A percentile compares a stretch with the other conserved stretches of the same genome.
phyloP scores from a whole-genome alignment of 164 flowering plant genomes.

The Protea cynaroides region DNA sequence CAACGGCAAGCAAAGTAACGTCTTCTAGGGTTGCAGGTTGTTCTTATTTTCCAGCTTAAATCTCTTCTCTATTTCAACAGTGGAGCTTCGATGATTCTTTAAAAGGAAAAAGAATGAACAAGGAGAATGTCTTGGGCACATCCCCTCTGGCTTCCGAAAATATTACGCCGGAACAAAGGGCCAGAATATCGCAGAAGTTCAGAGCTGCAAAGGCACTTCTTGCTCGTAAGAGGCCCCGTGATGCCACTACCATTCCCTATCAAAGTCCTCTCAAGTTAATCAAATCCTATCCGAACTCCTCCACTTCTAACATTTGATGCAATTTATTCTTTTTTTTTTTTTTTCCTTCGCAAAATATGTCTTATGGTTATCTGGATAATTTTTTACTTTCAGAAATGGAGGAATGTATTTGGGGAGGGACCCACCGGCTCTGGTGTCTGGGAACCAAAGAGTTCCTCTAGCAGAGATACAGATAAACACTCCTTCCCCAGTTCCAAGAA shows the following conservation, averaged over 20 bases:
- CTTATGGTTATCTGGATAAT: not conserved
- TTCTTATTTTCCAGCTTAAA: too few species aligned
- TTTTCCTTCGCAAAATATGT: too few species aligned
- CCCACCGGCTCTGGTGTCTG: slow-evolving; percentile 4
- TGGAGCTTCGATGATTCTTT: not conserved
- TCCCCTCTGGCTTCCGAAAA: slow-evolving; percentile 1
- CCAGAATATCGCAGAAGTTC: slow-evolving; percentile 63
- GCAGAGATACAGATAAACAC: slow-evolving; percentile 31
- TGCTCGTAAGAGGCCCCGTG: slow-evolving; percentile 53
- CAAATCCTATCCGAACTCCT: not conserved
- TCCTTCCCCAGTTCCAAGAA: slow-evolving; percentile 10
- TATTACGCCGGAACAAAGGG: slow-evolving; percentile 45
- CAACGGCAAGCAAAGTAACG: too few species aligned
- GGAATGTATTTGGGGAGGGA: not conserved
- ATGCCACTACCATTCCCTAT: not conserved
- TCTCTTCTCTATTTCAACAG: too few species aligned
- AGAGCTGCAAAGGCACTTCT: slow-evolving; percentile 77
- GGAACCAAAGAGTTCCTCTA: slow-evolving; percentile 40
- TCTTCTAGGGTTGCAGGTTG: too few species aligned
- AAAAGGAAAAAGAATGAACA: slow-evolving; percentile 18
- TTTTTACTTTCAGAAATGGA: slow-evolving; percentile 18
- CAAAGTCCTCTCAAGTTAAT: slow-evolving; percentile 5
- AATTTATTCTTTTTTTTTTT: not conserved
- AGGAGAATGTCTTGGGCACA: slow-evolving; percentile 21
- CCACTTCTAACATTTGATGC: not conserved